Base-by-base conservation (phyloP, 1,284 basidiomycete genomes). In the Flammula alnicola region DNA sequence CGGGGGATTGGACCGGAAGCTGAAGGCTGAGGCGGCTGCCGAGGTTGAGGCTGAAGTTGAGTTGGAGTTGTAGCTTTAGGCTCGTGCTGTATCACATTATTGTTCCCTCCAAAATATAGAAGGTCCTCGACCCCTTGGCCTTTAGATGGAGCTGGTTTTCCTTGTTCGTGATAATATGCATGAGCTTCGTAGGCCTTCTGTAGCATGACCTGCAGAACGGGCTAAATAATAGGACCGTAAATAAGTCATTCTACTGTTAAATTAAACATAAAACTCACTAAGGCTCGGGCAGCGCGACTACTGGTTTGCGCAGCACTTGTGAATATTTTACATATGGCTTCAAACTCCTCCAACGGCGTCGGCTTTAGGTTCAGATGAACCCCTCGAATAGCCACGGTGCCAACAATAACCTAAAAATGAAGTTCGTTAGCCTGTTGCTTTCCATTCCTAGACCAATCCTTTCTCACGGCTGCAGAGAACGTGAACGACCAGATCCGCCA, bases 401-500 rank as follows among this genome's bases (percentile, higher is more conserved):
- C 77, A 5, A 79, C 65, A 22, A 75, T 65, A 9, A 79, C 63
- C 76, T 78, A 44, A 36, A 12, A 16, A 14, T 41, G 12, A 39
- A 30, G 16, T 10, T 10, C 29, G 26, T 46, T 31, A 25, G 32
- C 36, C 25, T 26, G 35, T 42, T 16, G 23, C 2, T 32, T 32
- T 3, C 10, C n/a, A 39, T 44, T 39, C 14, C n/a, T 45, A 29
- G 17, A 14, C 25, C 14, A 9, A 35, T 31, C 14, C 11, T 27
- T 44, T 57, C 72, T 60, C 57, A 79, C 77, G 22, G 76, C 69
- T 26, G 78, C 73, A 14, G 73, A 69, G 54, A 80, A 79, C 2
- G 73, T 68, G 31, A 73, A 62, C 3, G 76, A 70, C 77, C 78
- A 79, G 37, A 79, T 74, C 39, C 72, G 66, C 73, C 76, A 79